These are phyloP conservation scores for Dalbergia cochinchinensis DNA, from an alignment of 306 rosid species.

Conservation along the genomic window DNA sequence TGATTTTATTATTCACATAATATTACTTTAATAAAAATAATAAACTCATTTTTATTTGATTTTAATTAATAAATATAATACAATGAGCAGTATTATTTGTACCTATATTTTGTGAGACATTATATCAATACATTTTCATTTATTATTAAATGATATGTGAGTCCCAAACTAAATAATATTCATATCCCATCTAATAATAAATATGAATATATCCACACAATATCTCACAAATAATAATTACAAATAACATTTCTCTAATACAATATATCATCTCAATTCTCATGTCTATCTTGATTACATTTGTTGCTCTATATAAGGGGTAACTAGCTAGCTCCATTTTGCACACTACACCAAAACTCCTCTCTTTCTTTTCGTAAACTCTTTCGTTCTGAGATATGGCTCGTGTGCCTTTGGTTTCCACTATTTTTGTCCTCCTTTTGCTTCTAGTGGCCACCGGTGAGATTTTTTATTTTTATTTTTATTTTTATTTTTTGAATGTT, in stretches of 20 bases:
- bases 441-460: constrained; percentile 66
- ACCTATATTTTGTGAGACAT: no score
- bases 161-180: no score
- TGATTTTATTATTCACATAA: no score
- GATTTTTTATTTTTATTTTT: neutral
- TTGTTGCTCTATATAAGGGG: constrained; percentile 42
- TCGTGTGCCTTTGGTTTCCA: constrained; percentile 51
- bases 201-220: no score
- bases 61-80: neutral
- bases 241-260: no score
- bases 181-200: no score
- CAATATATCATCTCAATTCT: neutral
- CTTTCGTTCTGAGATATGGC: constrained; percentile 38
- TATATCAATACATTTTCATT: no score
- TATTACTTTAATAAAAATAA: neutral
- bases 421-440: constrained; percentile 53
- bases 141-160: no score
- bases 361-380: neutral
- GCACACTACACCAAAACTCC: neutral
- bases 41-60: neutral
- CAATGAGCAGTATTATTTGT: no score
- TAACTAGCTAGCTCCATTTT: neutral
- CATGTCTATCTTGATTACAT: neutral
- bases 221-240: no score
- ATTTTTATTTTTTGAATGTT: no score